Conservation (phyloP, 768 basidiomycete species). For the Pisolithus tinctorius region DNA sequence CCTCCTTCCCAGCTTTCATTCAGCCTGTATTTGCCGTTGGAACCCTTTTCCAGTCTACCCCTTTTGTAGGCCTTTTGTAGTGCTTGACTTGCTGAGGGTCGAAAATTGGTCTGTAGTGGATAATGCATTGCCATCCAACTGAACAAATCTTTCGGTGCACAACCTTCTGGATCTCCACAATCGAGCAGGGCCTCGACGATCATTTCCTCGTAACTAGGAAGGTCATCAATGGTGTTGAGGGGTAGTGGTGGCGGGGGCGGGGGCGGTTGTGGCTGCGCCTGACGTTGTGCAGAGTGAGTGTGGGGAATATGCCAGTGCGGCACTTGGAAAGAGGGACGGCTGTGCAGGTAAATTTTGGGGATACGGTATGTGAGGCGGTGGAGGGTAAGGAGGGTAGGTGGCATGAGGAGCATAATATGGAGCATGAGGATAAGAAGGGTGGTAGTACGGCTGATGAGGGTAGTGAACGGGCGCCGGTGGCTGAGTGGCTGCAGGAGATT, state of each 20-base stretch:
- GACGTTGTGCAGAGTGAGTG: constrained; percentile 23
- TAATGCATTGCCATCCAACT: constrained; percentile 79
- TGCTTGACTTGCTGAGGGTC: constrained; percentile 85
- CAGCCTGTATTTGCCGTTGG: constrained; percentile 66
- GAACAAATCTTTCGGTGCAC: constrained; percentile 78
- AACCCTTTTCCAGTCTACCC: constrained; percentile 71
- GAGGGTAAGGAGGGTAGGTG: constrained; percentile 23
- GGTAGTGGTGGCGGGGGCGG: constrained; percentile 14
- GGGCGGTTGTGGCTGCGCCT: constrained; percentile 1
- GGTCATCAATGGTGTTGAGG: constrained; percentile 35
- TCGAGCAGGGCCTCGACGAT: constrained; percentile 73
- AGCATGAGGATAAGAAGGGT: constrained; percentile 56
- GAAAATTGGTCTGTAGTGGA: constrained; percentile 82
- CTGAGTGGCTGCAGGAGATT: constrained; percentile 11
- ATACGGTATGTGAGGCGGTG: constrained; percentile 25
- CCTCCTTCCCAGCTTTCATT: constrained; percentile 79
- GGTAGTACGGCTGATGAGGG: constrained; percentile 51
- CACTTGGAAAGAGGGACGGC: constrained; percentile 30
- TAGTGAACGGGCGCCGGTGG: constrained; percentile 29
- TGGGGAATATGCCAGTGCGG: constrained; percentile 28
- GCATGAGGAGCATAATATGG: constrained; percentile 53
- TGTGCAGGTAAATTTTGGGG: constrained; percentile 22
- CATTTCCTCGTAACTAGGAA: constrained; percentile 91
- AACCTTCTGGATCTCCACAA: constrained; percentile 64
- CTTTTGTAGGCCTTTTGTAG: constrained; percentile 81